Evolutionary conservation across 306 rosid genomes (phyloP), one percentile per base, ranked within the genome.

Genomic region (Oxytropis ochrocephala): DNA sequence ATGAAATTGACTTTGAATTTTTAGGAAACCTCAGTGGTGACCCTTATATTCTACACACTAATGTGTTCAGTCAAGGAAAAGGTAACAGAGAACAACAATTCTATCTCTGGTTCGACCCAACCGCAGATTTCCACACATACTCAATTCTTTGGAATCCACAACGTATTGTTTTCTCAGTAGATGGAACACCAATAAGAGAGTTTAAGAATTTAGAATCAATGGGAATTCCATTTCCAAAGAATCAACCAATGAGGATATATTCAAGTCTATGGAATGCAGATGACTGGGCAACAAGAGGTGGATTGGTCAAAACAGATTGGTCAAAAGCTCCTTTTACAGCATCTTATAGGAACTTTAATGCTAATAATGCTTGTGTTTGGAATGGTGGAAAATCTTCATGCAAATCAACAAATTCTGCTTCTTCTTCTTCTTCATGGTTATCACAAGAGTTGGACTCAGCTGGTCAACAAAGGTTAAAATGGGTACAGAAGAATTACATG

Each of bases 211-310:
- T 67, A 58, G 96, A 83, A 67, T 70, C 89, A 0, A 44, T 7
- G 0, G 93, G 93, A 8, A 70, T 87, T 5, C 80, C 84, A 3
- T 90, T 83, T 36, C 96, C 91, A 0, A 85, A 76, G 77, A 39
- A 54, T 0, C 93, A 90, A 14, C 59, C 89, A 1, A 87, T 90
- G 93, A 82, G 87, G 19, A 73, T 87, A 12, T 75, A 85, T 41
- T 83, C 93, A 0, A 90, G 91, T 53, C 68, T 90, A 0, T 90
- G 93, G 96, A 85, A 87, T 76, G 91, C 95, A 0, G 95, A 91
- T 55, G 97, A 91, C 27, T 91, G 92, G 97, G 97, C 97, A 3
- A 91, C 95, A 0, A 88, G 95, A 13, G 95, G 97, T 0, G 97
- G 93, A 0, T 78, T 83, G 1, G 89, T 87, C 5, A 90, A 87